These are phyloP conservation scores for Xylaria sp. DNA, from an alignment of 495 filamentous ascomycete species.

Conservation along the genomic window DNA sequence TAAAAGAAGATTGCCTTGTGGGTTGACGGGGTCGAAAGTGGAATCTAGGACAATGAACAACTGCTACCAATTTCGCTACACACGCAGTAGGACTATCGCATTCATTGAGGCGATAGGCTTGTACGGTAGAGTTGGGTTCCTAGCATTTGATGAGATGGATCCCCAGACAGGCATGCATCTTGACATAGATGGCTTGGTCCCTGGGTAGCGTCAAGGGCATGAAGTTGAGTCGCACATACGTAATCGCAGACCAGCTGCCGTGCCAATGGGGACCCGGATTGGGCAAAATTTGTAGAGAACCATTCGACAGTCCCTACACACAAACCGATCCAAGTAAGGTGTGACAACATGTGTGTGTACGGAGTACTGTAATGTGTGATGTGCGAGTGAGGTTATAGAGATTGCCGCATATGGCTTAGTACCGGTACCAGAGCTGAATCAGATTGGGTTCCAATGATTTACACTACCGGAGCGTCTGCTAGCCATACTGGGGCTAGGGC, in stretches of 20 bases:
- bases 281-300: background rate
- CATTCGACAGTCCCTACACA: background rate
- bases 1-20: constrained; percentile 12
- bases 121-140: background rate
- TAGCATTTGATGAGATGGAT: background rate
- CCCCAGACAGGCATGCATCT: background rate
- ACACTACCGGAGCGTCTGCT: constrained; percentile 8
- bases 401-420: constrained; percentile 4
- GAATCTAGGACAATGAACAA: background rate
- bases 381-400: background rate
- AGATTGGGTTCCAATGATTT: constrained; percentile 1
- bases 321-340: constrained; percentile 6
- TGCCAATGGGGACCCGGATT: background rate
- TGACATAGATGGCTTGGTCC: constrained; percentile 17
- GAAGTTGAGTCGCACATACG: background rate
- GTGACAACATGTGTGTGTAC: background rate
- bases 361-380: background rate
- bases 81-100: background rate
- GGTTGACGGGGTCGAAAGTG: background rate
- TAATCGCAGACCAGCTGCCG: background rate
- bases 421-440: background rate
- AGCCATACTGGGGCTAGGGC: background rate
- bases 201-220: background rate
- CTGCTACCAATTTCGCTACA: background rate
- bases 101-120: background rate